Evolutionary conservation across 305 asterid genomes (phyloP), one percentile per base, ranked within the genome.

Genomic region (Nicotiana rustica): DNA sequence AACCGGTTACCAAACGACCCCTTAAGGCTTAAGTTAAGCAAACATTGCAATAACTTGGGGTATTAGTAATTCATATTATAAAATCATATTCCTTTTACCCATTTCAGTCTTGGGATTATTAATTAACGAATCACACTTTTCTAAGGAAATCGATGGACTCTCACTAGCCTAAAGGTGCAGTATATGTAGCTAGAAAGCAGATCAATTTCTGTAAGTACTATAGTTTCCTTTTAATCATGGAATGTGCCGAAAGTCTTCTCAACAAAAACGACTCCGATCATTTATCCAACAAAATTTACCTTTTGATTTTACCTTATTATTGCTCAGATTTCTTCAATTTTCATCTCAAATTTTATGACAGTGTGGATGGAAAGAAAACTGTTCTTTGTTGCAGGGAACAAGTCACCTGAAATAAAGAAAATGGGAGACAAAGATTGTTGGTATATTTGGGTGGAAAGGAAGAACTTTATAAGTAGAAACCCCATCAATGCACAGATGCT

Each of bases 391-490:
- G 36, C 18, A 36, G 60, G 12, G 25, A 19, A 70, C 36, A 19
- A 19, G 36, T 70, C 59, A 70, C 49, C 25, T 12, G 78, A 71
- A 71, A 71, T 12, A 71, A 47, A 18, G 78, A 47, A 71, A 47
- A 71, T 13, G 78, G 78, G 36, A 44, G 36, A 5, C 19, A 15
- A 3, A 70, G 6, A 71, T 19, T 44, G 19, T 71, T 44, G 78
- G 61, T 71, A 21, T 44, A 71, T 71, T 47, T 71, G 38, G 60
- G 36, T 70, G 60, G 78, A 71, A 71, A 71, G 60, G 36, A 71
- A 44, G 61, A 47, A 13, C 35, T 71, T 44, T 71, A 7, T 21
- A 10, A 21, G 14, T 71, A 47, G 7, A 47, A 18, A 44, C 78
- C 9, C 38, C 38, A 71, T 71, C 78, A 71, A 71, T 1, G 38